Percentiles rank a stretch among this genome's conserved stretches.
Conservation (phyloP, 106 monocot species). For the Acanthochlamys bracteata region DNA sequence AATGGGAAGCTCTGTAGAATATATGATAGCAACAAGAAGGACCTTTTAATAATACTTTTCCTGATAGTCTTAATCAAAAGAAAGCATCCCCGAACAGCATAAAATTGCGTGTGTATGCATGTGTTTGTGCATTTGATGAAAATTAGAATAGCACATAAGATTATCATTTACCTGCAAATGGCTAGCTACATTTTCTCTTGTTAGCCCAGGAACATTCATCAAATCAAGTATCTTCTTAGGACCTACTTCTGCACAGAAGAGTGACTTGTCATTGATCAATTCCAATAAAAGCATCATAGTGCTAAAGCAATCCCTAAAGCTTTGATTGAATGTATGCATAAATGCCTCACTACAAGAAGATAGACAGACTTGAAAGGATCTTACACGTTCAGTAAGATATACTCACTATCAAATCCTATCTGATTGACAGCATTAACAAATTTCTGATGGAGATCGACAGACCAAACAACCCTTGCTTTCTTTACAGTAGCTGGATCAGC, state of each 20-base stretch:
- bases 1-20: no score
- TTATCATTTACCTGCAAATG: constrained; percentile 67
- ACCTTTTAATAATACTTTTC: no score
- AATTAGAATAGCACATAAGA: not conserved
- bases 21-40: no score
- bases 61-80: no score
- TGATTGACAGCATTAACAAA: constrained; percentile 95
- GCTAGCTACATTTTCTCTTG: constrained; percentile 96
- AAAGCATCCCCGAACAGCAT: no score
- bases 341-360: not conserved
- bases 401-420: constrained; percentile 94
- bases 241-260: constrained; percentile 70
- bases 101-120: no score
- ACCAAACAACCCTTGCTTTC: constrained; percentile 95
- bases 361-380: not conserved
- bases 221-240: constrained; percentile 93
- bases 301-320: no score
- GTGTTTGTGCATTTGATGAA: no score
- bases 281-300: no score
- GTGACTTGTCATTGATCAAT: no score
- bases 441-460: constrained; percentile 88
- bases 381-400: constrained; percentile 1
- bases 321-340: no score
- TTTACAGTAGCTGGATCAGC: constrained; percentile 47
- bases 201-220: constrained; percentile 88